Evolutionary conservation across 2,329 filamentous ascomycete genomes (phyloP).

Genomic region (Paecilomyces dactylethromorphus): DNA sequence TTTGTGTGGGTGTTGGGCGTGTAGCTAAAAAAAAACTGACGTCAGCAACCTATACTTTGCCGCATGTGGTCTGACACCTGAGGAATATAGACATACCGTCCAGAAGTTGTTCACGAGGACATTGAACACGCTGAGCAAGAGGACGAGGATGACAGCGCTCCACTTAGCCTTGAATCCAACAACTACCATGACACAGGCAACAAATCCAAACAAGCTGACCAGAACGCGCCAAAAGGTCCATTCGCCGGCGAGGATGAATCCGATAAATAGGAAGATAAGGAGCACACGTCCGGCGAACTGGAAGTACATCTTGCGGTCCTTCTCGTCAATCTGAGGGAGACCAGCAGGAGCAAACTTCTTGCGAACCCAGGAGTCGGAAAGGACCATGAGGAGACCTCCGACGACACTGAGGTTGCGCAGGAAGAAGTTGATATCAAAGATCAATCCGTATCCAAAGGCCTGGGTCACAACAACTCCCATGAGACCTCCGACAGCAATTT

Average conservation of each 20-base stretch:
- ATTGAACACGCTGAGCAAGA: conserved; percentile 96
- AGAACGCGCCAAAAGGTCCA: conserved; percentile 86
- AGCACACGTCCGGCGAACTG: conserved; percentile 93
- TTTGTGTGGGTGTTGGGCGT: conserved; percentile 97
- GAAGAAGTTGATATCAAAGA: conserved; percentile 99
- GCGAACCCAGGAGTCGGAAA: conserved; percentile 95
- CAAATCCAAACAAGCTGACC: conserved; percentile 75
- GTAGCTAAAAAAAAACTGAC: conserved; percentile 55
- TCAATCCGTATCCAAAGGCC: conserved; percentile 91
- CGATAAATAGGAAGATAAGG: conserved; percentile 94
- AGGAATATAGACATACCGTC: conserved; percentile 62
- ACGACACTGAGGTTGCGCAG: conserved; percentile 96
- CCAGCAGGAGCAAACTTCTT: conserved; percentile 96
- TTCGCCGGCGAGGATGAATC: conserved; percentile 90
- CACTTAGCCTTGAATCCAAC: conserved; percentile 99
- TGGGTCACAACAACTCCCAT: conserved; percentile 88
- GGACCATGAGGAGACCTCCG: conserved; percentile 93
- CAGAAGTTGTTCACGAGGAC: conserved; percentile 99
- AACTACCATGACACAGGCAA: conserved; percentile 96
- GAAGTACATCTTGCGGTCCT: conserved; percentile 99
- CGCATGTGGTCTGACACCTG: background rate
- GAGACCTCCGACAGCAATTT: conserved; percentile 85
- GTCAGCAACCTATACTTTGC: conserved; percentile 9
- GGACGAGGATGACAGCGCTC: conserved; percentile 88
- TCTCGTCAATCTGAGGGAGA: conserved; percentile 89